A percentile compares a stretch with the other conserved stretches of the same genome.
Evolutionary conservation across 2,329 filamentous ascomycete genomes (phyloP).

Genomic region (Colletotrichum cordylinicola): DNA sequence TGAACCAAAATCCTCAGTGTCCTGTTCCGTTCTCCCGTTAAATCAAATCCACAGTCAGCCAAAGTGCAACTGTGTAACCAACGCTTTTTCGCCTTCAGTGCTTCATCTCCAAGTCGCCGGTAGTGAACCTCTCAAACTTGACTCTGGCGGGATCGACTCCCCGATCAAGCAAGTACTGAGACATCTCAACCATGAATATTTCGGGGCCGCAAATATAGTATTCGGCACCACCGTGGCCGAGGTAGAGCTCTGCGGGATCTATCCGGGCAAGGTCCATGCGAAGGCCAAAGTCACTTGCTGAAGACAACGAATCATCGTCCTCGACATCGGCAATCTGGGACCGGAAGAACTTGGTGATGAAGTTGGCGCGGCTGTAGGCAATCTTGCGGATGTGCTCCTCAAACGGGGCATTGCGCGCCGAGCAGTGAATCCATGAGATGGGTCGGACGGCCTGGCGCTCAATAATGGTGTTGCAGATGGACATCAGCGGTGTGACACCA

Average conservation of each 20-base stretch:
- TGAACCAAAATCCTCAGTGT: neutral
- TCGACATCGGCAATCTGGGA: conserved; percentile 48
- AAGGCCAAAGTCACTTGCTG: conserved; percentile 45
- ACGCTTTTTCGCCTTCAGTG: neutral
- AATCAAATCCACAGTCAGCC: neutral
- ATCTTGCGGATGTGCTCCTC: conserved; percentile 55
- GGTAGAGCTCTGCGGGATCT: conserved; percentile 47
- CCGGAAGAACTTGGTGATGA: conserved; percentile 53
- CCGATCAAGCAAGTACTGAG: conserved; percentile 44
- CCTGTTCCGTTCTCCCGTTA: neutral
- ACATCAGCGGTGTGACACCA: conserved; percentile 64
- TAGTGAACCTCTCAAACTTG: conserved; percentile 53
- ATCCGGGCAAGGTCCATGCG: conserved; percentile 54
- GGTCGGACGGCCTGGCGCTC: conserved; percentile 50
- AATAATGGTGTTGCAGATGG: conserved; percentile 63
- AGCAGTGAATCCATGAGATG: conserved; percentile 66
- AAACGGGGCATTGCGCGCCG: conserved; percentile 55
- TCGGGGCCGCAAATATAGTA: conserved; percentile 63
- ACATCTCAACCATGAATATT: conserved; percentile 59
- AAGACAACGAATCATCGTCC: conserved; percentile 48
- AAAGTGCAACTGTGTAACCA: neutral
- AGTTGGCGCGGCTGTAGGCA: conserved; percentile 38
- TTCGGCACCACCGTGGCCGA: conserved; percentile 50
- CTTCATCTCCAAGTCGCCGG: conserved; percentile 44
- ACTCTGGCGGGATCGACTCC: conserved; percentile 44